Base-by-base conservation (phyloP, 140 eudicot species). In the Erigeron philadelphicus region DNA sequence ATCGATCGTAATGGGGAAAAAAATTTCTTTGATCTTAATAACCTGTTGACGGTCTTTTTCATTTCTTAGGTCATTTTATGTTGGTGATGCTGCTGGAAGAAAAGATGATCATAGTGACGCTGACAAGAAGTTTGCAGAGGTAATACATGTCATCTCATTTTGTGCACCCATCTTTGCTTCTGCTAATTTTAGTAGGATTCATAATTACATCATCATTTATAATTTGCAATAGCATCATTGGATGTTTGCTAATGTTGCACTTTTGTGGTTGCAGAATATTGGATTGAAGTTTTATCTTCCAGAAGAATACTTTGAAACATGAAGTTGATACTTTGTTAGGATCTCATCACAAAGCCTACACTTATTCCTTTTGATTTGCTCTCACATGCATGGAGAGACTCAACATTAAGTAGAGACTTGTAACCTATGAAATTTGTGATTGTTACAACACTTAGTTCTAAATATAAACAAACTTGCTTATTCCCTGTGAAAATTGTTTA, bases 1-100 rank as follows among this genome's bases (percentile, higher is more conserved):
- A 23, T 7, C 3, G 25, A 59, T 23, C 1, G 4, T 11, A 13
- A n/a, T 42, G 17, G 6, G 9, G n/a, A n/a, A n/a, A n/a, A n/a
- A n/a, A n/a, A 31, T 25, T 49, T 72, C 4, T 64, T 18, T 40
- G 25, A 18, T 63, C 4, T 62, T 62, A 53, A 62, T 19, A 38
- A 63, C 5, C 0, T 59, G 41, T 17, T 52, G 58, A 52, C 17
- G 23, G 16, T 52, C 58, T 4, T 57, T 6, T 17, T 11, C 25
- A 5, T 12, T 11, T 76, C 7, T 9, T 71, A 92, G 96, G 64
- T 92, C 98, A 72, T 92, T 92, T 71, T 88, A 88, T 83, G 98
- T 92, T 66, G 98, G 98, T 78, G 98, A 92, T 76, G 98, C 98
- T 12, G 98, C 96, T 77, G 98, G 98, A 74, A 84, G 98, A 70